Base-by-base conservation (phyloP, 306 rosid genomes). In the Medicago lupulina region DNA sequence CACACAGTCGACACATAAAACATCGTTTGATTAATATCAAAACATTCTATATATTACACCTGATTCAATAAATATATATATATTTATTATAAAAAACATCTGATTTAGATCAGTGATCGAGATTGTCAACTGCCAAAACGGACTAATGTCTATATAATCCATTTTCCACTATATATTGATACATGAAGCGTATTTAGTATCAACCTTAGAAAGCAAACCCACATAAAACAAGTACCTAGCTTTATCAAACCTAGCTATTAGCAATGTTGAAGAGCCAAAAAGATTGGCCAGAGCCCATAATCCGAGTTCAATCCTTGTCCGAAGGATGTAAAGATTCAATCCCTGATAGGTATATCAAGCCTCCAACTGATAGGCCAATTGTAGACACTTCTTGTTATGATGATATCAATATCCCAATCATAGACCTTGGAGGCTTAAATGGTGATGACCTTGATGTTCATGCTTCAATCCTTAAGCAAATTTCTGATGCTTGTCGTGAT, bases 251-350 rank as follows among this genome's bases (percentile, higher is more conserved):
- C 58, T 51, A 59, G 10, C 65, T 57, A 23, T 55, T n/a, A 51
- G 34, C 61, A 41, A 83, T 83, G 87, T 71, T 7, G 4, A 91
- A 65, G 36, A 74, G 58, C 60, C 84, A 83, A n/a, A 63, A 19
- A 40, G 97, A 90, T n/a, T 95, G 98, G 98, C 98, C 98, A 1
- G 98, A 95, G 47, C 96, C 97, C 21, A 88, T 95, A 9, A 87
- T 89, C 18, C 82, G 98, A 3, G 98, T 95, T 71, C 98, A 95
- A 36, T 85, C 96, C 71, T 79, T 95, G 16, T 89, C 98, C 1
- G 87, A 95, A 23, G 73, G 39, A 28, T 83, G 88, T 40, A 17
- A 14, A 4, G 57, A 84, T 17, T 73, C 68, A 31, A 82, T 95
- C 53, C 98, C 98, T 1, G 81, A 74, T 41, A 89, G 91, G 2